Evolutionary conservation across 2,329 filamentous ascomycete species (phyloP).

Genomic region (Parafenestella ontariensis): DNA sequence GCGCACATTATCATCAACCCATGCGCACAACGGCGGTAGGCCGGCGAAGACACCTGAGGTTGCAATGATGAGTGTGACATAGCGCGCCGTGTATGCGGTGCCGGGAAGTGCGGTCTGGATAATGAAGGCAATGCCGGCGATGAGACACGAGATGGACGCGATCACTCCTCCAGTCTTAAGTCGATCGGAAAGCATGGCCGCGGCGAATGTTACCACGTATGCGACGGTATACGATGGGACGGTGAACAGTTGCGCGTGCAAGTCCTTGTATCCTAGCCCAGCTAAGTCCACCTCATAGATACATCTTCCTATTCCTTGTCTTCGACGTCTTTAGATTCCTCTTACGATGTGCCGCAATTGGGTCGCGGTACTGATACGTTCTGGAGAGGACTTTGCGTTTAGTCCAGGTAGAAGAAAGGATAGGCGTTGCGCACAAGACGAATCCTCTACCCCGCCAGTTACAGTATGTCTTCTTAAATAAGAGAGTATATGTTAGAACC

Average conservation of each 20-base stretch:
- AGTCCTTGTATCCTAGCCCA: slow-evolving; percentile 60
- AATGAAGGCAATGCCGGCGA: slow-evolving; percentile 2
- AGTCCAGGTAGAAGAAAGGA: too few species aligned
- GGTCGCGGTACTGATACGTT: too few species aligned
- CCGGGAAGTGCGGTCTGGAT: not conserved
- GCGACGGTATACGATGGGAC: slow-evolving; percentile 70
- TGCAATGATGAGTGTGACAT: slow-evolving; percentile 4
- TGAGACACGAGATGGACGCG: not conserved
- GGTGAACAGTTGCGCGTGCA: slow-evolving; percentile 70
- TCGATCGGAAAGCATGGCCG: slow-evolving; percentile 6
- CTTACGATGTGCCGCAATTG: too few species aligned
- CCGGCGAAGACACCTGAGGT: slow-evolving; percentile 2
- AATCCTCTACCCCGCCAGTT: too few species aligned
- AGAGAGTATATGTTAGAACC: too few species aligned
- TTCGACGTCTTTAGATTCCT: too few species aligned
- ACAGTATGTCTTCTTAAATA: too few species aligned
- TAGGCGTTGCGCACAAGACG: too few species aligned
- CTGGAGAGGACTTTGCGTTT: too few species aligned
- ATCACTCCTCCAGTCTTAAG: not conserved
- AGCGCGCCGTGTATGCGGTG: slow-evolving; percentile 2
- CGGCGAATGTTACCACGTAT: slow-evolving; percentile 55
- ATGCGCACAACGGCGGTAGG: slow-evolving; percentile 2
- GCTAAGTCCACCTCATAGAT: too few species aligned
- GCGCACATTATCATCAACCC: slow-evolving; percentile 5
- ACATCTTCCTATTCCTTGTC: too few species aligned